These are phyloP conservation scores for Citrus unshiu DNA, from an alignment of 345 rosid genomes.

Conservation along the genomic window DNA sequence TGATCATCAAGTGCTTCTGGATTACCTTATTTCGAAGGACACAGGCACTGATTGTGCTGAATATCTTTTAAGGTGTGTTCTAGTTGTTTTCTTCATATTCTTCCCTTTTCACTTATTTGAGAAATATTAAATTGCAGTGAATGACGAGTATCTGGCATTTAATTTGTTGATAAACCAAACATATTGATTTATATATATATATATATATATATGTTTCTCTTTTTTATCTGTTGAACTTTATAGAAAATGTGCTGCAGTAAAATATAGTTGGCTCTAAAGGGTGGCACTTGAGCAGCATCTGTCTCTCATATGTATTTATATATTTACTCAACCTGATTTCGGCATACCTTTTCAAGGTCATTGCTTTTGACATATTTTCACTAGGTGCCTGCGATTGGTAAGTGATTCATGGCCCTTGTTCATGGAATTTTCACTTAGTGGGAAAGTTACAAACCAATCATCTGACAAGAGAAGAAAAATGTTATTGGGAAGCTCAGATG, in stretches of 20 bases:
- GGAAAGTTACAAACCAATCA: slow-evolving; percentile 21
- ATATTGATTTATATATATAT: background rate
- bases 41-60: slow-evolving; percentile 69
- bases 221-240: slow-evolving; percentile 1
- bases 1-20: slow-evolving; percentile 92
- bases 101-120: background rate
- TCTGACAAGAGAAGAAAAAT: slow-evolving; percentile 53
- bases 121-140: background rate
- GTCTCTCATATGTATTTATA: background rate
- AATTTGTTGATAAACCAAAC: background rate
- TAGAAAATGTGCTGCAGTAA: background rate
- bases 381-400: slow-evolving; percentile 58
- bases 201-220: background rate
- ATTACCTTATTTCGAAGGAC: slow-evolving; percentile 87
- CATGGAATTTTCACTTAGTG: slow-evolving; percentile 33
- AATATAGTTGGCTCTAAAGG: background rate
- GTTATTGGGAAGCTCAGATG: slow-evolving; percentile 18
- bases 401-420: slow-evolving; percentile 60
- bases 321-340: background rate
- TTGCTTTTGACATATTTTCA: background rate
- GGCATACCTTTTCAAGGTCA: background rate
- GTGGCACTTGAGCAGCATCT: background rate
- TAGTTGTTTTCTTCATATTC: slow-evolving; percentile 10
- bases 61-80: slow-evolving; percentile 68
- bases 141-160: background rate